Percentiles rank a stretch among this genome's conserved stretches.
phyloP scores from a whole-genome alignment of 192 early-diverging fungal genomes.

The Entophlyctis luteolus region DNA sequence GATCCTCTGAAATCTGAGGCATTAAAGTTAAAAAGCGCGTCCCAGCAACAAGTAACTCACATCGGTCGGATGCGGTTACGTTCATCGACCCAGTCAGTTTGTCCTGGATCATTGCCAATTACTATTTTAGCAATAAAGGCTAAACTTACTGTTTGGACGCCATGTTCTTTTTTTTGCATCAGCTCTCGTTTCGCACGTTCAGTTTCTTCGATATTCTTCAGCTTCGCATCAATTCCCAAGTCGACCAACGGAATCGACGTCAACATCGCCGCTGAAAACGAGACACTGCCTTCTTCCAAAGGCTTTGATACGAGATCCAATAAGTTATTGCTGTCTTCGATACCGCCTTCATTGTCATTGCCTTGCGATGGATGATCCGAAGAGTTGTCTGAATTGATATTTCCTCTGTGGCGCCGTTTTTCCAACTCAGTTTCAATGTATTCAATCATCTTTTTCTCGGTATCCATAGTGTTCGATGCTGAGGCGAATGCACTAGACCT shows the following conservation, averaged over 20 bases:
- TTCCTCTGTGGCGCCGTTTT: slow-evolving; percentile 38
- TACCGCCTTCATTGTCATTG: neutral
- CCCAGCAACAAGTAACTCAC: slow-evolving; percentile 28
- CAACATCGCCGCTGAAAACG: slow-evolving; percentile 80
- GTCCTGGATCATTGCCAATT: no score
- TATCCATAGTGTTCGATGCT: slow-evolving; percentile 42
- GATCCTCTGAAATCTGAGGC: slow-evolving; percentile 13
- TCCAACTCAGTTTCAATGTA: slow-evolving; percentile 78
- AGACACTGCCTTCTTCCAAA: slow-evolving; percentile 79
- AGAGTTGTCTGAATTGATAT: slow-evolving; percentile 11
- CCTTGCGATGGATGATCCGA: neutral
- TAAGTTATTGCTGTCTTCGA: neutral
- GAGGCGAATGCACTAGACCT: slow-evolving; percentile 32
- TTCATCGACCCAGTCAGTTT: slow-evolving; percentile 14
- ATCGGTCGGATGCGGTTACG: slow-evolving; percentile 40
- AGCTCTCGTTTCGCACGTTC: slow-evolving; percentile 68
- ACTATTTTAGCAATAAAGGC: no score
- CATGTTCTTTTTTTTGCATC: slow-evolving; percentile 25
- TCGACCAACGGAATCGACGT: slow-evolving; percentile 90
- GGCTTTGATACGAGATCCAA: slow-evolving; percentile 41
- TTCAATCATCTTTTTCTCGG: slow-evolving; percentile 56
- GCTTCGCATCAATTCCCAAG: slow-evolving; percentile 63
- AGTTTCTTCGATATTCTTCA: slow-evolving; percentile 79
- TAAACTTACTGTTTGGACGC: neutral
- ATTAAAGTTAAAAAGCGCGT: slow-evolving; percentile 21